Evolutionary conservation across 306 rosid species (phyloP).

Genomic region (Medicago lupulina): DNA sequence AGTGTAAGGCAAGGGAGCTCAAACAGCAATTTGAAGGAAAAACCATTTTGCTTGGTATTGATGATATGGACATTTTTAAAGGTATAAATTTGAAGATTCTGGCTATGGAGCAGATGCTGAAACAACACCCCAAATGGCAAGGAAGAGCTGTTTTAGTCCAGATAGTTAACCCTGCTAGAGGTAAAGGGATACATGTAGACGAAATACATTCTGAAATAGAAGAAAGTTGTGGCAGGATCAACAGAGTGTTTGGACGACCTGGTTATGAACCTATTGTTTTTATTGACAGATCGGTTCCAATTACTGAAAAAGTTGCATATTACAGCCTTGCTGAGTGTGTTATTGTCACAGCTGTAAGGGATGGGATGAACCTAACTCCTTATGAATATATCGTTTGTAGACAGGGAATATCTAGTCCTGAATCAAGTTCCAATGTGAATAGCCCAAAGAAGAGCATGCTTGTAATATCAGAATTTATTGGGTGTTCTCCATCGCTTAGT

Average conservation of each 20-base stretch:
- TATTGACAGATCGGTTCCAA: constrained; percentile 62
- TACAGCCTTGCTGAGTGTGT: constrained; percentile 86
- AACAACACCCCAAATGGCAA: constrained; percentile 70
- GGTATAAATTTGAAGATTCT: constrained; percentile 80
- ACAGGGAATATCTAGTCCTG: constrained; percentile 65
- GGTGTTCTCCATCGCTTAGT: constrained; percentile 86
- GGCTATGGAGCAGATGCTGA: constrained; percentile 86
- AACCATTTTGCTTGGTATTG: constrained; percentile 74
- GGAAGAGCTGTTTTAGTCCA: constrained; percentile 82
- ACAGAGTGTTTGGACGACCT: constrained; percentile 64
- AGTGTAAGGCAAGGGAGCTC: constrained; percentile 59
- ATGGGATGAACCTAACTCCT: constrained; percentile 87
- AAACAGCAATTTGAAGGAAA: constrained; percentile 63
- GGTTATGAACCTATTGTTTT: constrained; percentile 71
- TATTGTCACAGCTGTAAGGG: constrained; percentile 84
- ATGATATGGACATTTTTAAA: constrained; percentile 80
- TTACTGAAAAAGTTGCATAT: constrained; percentile 69
- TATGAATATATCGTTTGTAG: constrained; percentile 84
- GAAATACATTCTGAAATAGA: constrained; percentile 62
- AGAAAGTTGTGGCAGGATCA: constrained; percentile 65
- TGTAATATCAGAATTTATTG: constrained; percentile 85
- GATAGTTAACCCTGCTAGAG: constrained; percentile 82
- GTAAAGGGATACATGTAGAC: constrained; percentile 69
- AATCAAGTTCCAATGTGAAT: constrained; percentile 50
- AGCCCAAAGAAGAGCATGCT: constrained; percentile 77